Conservation (phyloP, 345 rosid genomes). For the Murraya paniculata region DNA sequence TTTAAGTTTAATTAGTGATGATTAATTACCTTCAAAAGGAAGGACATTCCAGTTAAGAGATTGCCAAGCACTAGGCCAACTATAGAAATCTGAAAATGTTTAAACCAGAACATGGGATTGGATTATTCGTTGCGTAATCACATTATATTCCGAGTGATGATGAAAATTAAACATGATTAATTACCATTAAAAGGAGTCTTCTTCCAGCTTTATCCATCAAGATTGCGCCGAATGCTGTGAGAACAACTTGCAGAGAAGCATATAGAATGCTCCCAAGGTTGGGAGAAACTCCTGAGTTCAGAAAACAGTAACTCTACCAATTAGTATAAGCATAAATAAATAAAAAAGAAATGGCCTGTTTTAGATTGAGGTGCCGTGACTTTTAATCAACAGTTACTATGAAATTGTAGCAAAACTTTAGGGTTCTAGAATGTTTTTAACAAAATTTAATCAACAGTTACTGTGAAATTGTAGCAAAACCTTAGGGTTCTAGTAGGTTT, state of each 20-base stretch:
- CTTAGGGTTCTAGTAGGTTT: too few species aligned
- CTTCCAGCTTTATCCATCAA: slow-evolving; percentile 46
- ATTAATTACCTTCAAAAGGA: slow-evolving; percentile 37
- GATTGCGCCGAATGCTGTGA: slow-evolving; percentile 34
- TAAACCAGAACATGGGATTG: background rate
- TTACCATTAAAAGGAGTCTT: slow-evolving; percentile 45
- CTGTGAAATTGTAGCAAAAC: too few species aligned
- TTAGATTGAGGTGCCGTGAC: too few species aligned
- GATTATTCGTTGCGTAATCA: background rate
- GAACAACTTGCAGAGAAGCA: slow-evolving; percentile 36
- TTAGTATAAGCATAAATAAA: background rate
- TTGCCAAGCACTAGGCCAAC: slow-evolving; percentile 39
- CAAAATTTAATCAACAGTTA: too few species aligned
- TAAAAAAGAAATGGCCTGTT: too few species aligned
- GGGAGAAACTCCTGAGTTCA: slow-evolving; percentile 30
- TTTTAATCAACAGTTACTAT: too few species aligned
- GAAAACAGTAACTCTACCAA: background rate
- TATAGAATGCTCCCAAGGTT: slow-evolving; percentile 42
- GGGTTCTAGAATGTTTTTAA: too few species aligned
- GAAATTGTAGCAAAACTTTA: too few species aligned
- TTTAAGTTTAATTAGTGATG: background rate
- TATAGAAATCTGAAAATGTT: slow-evolving; percentile 36
- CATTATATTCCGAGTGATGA: background rate
- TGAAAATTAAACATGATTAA: background rate
- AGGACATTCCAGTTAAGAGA: slow-evolving; percentile 35